phyloP scores from a whole-genome alignment of 2,329 filamentous ascomycete genomes.

The Lecanicillium sp. region DNA sequence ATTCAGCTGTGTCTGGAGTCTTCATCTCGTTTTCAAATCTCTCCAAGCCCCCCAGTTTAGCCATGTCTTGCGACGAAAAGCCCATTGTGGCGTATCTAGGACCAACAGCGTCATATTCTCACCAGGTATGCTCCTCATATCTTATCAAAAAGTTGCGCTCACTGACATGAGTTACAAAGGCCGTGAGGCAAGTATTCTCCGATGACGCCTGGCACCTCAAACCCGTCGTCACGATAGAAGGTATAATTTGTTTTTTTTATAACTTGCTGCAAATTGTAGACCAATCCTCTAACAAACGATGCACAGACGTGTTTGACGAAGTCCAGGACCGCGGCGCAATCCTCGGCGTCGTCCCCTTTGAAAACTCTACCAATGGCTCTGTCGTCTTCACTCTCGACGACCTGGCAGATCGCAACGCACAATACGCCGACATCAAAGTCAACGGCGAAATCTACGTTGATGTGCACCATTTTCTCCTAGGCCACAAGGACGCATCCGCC shows the following conservation, averaged over 20 bases:
- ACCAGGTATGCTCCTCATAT: constrained; percentile 2
- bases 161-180: constrained; percentile 22
- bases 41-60: too few species aligned
- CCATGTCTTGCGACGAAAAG: constrained; percentile 2
- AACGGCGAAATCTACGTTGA: constrained; percentile 78
- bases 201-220: constrained; percentile 37
- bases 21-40: too few species aligned
- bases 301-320: constrained; percentile 65
- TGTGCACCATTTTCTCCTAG: constrained; percentile 82
- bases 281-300: not conserved
- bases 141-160: not conserved
- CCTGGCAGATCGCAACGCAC: constrained; percentile 62
- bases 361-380: constrained; percentile 91
- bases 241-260: constrained; percentile 20
- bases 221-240: constrained; percentile 44
- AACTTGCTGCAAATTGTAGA: not conserved
- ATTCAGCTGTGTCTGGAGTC: too few species aligned
- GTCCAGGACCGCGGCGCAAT: constrained; percentile 58
- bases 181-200: constrained; percentile 38
- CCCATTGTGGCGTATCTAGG: constrained; percentile 7
- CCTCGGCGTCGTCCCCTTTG: constrained; percentile 83
- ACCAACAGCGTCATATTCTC: constrained; percentile 7
- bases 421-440: constrained; percentile 62
- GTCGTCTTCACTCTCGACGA: constrained; percentile 87
- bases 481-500: constrained; percentile 27